Base-by-base conservation (phyloP, 768 basidiomycete genomes). In the Sporobolomyces phaffii region DNA sequence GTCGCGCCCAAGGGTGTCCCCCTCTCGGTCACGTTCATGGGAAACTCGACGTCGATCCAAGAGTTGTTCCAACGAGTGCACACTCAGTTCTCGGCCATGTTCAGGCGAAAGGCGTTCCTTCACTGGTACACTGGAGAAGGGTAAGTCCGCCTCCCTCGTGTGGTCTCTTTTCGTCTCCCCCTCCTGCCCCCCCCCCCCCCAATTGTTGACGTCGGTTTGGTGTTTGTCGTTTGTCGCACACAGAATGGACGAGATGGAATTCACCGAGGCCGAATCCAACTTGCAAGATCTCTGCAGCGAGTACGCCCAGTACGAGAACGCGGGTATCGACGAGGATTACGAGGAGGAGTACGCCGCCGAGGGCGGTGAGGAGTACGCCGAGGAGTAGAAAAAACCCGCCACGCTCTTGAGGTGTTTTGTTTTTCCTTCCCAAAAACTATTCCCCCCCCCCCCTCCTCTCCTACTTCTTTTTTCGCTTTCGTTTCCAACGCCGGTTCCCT, bases 51-150 rank as follows among this genome's bases (percentile, higher is more conserved):
- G 40, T 88, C 90, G 65, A 94, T 97, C 78, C 93, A 96, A 80
- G 91, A 94, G 79, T 83, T 98, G 73, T 97, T 98, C 90, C 91
- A 92, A 83, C 92, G 94, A 82, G 91, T 98, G 77, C 88, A 87
- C 73, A 91, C 94, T 78, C 92, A 97, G 79, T 98, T 99, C 85
- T 90, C 90, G 68, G 90, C 91, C 80, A 99, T 97, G 96, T 77
- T 73, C 79, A 74, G 79, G 74, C 84, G 94, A 78, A 97, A 97
- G 82, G 66, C 62, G 20, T 70, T 68, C 68, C 38, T 70, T n/a
- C 63, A 70, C 57, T 73, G 68, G 62, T 68, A 75, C 72, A 98
- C 93, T 40, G 91, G 94, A 78, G 96, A 98, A 82, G 96, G 66
- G 65, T 44, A 58, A 53, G 34, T n/a, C 28, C 9, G 38, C 20